Conservation (phyloP, 139 green algal species). For the Eudorina sp. region DNA sequence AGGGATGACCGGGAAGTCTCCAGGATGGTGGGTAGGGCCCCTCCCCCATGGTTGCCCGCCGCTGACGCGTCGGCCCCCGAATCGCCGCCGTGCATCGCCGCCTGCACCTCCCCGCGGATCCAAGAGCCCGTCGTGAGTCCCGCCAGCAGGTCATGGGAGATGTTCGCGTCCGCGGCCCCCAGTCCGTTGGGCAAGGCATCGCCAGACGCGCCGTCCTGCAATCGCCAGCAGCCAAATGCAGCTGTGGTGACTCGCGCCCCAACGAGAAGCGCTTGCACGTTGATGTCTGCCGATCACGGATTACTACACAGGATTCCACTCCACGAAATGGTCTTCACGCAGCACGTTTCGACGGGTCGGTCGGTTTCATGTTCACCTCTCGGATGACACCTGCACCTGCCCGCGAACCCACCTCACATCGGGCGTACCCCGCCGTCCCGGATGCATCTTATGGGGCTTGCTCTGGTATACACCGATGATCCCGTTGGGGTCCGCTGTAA, state of each 20-base stretch:
- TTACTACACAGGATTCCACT: too few relatives aligned
- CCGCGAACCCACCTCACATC: too few relatives aligned
- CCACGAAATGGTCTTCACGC: too few relatives aligned
- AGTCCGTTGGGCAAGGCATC: background rate
- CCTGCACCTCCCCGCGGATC: slow-evolving; percentile 30
- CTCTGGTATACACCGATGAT: too few relatives aligned
- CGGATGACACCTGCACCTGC: too few relatives aligned
- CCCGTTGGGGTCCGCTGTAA: too few relatives aligned
- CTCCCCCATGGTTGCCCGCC: background rate
- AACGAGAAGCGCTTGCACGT: background rate
- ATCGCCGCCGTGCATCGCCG: background rate
- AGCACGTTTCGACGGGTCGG: too few relatives aligned
- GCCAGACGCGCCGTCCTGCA: background rate
- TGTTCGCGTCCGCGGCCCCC: background rate
- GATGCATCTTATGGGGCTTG: too few relatives aligned
- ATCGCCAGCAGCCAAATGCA: background rate
- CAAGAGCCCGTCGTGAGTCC: slow-evolving; percentile 33
- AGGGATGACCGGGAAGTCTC: background rate
- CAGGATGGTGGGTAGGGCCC: slow-evolving; percentile 15
- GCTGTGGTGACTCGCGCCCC: background rate
- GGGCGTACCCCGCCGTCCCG: too few relatives aligned
- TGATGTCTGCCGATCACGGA: background rate
- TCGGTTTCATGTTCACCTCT: too few relatives aligned
- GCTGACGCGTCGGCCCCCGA: background rate
- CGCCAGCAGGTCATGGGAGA: slow-evolving; percentile 31